A percentile compares a stretch with the other conserved stretches of the same genome.
phyloP scores from a whole-genome alignment of 2,329 filamentous ascomycete genomes.

The Curvularia verruculosa region DNA sequence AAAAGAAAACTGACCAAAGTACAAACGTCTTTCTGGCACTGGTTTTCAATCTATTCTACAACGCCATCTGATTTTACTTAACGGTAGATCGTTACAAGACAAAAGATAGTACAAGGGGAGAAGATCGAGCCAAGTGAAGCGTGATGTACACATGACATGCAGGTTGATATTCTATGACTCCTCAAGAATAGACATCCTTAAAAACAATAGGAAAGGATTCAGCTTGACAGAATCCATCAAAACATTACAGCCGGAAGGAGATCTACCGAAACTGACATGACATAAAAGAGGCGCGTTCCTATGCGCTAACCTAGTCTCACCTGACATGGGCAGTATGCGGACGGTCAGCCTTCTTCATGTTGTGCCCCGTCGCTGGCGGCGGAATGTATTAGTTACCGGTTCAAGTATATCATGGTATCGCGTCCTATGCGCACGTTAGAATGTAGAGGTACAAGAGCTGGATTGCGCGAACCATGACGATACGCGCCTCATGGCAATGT shows the following conservation, averaged over 20 bases:
- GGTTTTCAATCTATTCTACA: conserved; percentile 50
- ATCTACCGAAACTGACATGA: background rate
- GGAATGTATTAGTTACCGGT: conserved; percentile 9
- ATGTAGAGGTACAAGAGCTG: conserved; percentile 7
- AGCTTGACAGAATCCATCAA: conserved; percentile 46
- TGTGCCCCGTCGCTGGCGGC: conserved; percentile 8
- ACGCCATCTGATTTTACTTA: conserved; percentile 62
- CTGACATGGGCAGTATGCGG: conserved; percentile 9
- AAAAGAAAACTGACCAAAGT: conserved; percentile 52
- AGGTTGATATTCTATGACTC: conserved; percentile 70
- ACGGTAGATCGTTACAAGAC: conserved; percentile 6
- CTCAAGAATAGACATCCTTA: conserved; percentile 55
- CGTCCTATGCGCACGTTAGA: conserved; percentile 13
- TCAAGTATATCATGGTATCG: conserved; percentile 3
- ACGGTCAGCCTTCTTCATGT: conserved; percentile 1
- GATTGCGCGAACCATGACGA: conserved; percentile 7
- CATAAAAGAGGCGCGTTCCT: background rate
- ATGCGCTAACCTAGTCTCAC: background rate
- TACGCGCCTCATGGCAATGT: conserved; percentile 7
- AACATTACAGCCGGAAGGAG: background rate
- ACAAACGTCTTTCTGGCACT: conserved; percentile 32
- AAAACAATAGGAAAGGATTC: conserved; percentile 50
- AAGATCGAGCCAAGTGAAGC: conserved; percentile 66
- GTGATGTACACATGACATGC: conserved; percentile 74
- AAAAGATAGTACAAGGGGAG: conserved; percentile 54